Conservation (phyloP, 148 eudicot species). For the Simmondsia chinensis region DNA sequence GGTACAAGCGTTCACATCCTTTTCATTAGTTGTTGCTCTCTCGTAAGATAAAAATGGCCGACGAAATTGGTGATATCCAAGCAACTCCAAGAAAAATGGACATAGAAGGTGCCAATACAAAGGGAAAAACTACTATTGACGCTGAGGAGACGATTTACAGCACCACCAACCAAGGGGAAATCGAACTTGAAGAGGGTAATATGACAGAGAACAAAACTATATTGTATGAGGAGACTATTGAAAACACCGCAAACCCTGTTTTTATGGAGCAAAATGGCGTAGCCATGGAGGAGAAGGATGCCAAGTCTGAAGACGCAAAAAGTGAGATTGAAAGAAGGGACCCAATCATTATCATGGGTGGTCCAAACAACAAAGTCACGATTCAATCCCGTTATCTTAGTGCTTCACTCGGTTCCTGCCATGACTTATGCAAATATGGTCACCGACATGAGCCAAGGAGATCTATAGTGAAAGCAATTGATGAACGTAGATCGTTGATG, state of each 20-base stretch:
- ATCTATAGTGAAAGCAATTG: conserved; percentile 16
- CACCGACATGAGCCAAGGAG: conserved; percentile 13
- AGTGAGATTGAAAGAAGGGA: conserved; percentile 11
- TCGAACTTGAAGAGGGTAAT: background rate
- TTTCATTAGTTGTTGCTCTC: background rate
- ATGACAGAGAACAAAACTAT: conserved; percentile 1
- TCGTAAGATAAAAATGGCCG: conserved; percentile 11
- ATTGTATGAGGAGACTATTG: conserved; percentile 9
- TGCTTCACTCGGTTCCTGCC: conserved; percentile 60
- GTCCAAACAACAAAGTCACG: conserved; percentile 15
- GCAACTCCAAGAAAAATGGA: conserved; percentile 7
- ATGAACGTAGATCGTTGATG: conserved; percentile 9
- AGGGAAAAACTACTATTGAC: background rate
- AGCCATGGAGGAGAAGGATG: background rate
- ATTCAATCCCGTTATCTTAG: conserved; percentile 54
- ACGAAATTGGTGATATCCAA: conserved; percentile 5
- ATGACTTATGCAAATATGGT: conserved; percentile 68
- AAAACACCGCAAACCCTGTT: too few species aligned
- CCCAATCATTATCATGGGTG: conserved; percentile 15
- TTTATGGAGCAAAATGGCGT: conserved; percentile 11
- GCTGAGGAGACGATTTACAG: conserved; percentile 4
- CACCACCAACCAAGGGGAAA: background rate
- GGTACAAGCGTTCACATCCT: conserved; percentile 8
- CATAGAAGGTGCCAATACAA: conserved; percentile 2
- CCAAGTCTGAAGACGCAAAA: conserved; percentile 7